A percentile compares a stretch with the other conserved stretches of the same genome.
Conservation (phyloP, 805 yeast genomes). For the Saccharomycodes ludwigii region DNA sequence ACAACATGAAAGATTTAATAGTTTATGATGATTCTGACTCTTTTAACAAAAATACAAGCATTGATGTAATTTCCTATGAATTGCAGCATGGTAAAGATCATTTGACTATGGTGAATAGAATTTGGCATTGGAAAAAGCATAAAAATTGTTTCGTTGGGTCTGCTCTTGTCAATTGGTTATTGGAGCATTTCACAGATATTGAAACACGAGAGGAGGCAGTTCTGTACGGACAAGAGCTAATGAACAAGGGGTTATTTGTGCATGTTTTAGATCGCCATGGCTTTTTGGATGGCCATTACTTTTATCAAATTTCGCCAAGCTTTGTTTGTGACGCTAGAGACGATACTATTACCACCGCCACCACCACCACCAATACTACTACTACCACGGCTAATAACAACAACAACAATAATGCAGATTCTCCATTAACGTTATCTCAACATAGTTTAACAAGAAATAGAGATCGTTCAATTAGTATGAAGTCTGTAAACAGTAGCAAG, state of each 20-base stretch:
- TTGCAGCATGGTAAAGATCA: conserved; percentile 51
- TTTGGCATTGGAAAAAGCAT: conserved; percentile 84
- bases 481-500: too few species aligned
- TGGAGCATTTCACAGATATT: conserved; percentile 67
- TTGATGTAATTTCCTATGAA: conserved; percentile 45
- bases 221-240: conserved; percentile 61
- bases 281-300: conserved; percentile 86
- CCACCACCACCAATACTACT: too few species aligned
- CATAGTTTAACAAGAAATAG: too few species aligned
- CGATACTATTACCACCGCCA: conserved; percentile 5
- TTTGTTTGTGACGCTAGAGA: conserved; percentile 25
- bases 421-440: too few species aligned
- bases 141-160: conserved; percentile 72
- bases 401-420: conserved; percentile 6
- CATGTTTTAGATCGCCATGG: conserved; percentile 80
- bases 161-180: conserved; percentile 77
- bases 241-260: conserved; percentile 58
- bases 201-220: conserved; percentile 76
- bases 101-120: conserved; percentile 58
- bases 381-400: too few species aligned
- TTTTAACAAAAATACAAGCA: conserved; percentile 37
- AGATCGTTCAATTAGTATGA: too few species aligned
- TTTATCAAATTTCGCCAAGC: conserved; percentile 58
- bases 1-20: conserved; percentile 23
- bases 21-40: conserved; percentile 16